Conservation (phyloP, 345 rosid species). For the Erucastrum elatum region DNA sequence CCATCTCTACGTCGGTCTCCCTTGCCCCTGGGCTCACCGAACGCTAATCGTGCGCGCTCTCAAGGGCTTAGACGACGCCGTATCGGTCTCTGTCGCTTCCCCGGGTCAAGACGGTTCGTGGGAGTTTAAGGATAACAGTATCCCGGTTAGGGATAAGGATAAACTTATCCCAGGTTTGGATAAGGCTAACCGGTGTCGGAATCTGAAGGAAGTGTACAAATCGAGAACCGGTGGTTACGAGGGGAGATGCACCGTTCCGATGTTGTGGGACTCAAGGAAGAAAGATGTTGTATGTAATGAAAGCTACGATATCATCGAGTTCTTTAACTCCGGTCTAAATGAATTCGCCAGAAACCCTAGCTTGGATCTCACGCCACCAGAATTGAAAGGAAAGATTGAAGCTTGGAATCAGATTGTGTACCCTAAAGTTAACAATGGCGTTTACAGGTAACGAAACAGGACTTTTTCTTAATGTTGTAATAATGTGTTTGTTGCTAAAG, state of each 20-base stretch:
- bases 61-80: slow-evolving; percentile 70
- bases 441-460: slow-evolving; percentile 41
- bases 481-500: slow-evolving; percentile 24
- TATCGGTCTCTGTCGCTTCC: slow-evolving; percentile 66
- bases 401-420: slow-evolving; percentile 74
- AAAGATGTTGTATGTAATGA: slow-evolving; percentile 76
- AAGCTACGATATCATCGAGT: slow-evolving; percentile 72
- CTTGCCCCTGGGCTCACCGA: slow-evolving; percentile 97
- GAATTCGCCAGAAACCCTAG: slow-evolving; percentile 48
- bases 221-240: slow-evolving; percentile 60
- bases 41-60: slow-evolving; percentile 77
- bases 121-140: slow-evolving; percentile 51
- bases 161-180: slow-evolving; percentile 60
- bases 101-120: slow-evolving; percentile 86
- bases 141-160: slow-evolving; percentile 29
- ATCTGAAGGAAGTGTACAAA: slow-evolving; percentile 67
- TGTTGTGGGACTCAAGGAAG: slow-evolving; percentile 69
- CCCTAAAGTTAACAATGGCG: slow-evolving; percentile 80
- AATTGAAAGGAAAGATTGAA: slow-evolving; percentile 53
- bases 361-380: slow-evolving; percentile 61
- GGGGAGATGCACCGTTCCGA: slow-evolving; percentile 81
- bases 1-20: slow-evolving; percentile 88
- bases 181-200: slow-evolving; percentile 56
- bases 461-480: slow-evolving; percentile 1
- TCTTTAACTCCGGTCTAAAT: slow-evolving; percentile 69